A percentile compares a stretch with the other conserved stretches of the same genome.
Evolutionary conservation across 495 filamentous ascomycete genomes (phyloP).

Genomic region (Penicillium nucicola): DNA sequence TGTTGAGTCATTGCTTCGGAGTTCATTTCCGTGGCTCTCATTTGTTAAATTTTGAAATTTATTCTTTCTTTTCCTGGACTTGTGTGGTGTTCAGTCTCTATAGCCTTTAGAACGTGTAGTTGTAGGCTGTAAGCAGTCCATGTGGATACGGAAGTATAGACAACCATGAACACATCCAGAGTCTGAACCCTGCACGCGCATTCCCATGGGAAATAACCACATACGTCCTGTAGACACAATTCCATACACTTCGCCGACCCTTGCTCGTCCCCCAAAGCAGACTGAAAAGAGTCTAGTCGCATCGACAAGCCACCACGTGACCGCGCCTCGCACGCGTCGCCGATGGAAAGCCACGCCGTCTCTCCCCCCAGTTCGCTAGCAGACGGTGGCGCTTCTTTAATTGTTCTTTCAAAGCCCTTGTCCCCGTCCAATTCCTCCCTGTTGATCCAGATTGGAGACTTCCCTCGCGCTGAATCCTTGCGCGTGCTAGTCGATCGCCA

Average conservation of each 20-base stretch:
- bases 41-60: too few species aligned
- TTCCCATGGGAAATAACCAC: background rate
- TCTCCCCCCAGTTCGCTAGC: slow-evolving; percentile 8
- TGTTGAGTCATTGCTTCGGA: background rate
- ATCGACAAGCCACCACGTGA: slow-evolving; percentile 28
- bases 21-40: background rate
- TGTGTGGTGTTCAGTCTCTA: too few species aligned
- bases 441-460: slow-evolving; percentile 1
- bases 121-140: background rate
- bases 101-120: too few species aligned
- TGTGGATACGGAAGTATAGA: background rate
- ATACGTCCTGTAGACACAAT: too few species aligned
- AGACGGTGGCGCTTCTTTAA: slow-evolving; percentile 8
- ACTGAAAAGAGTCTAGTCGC: background rate
- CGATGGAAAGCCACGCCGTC: slow-evolving; percentile 14
- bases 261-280: background rate
- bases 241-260: too few species aligned
- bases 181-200: background rate
- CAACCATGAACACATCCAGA: background rate
- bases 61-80: background rate
- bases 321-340: slow-evolving; percentile 38
- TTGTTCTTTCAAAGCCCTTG: background rate
- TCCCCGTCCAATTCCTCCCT: background rate
- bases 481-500: slow-evolving; percentile 29
- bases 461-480: slow-evolving; percentile 26